phyloP scores from a whole-genome alignment of 768 basidiomycete species.

The Psilocybe azurescens region DNA sequence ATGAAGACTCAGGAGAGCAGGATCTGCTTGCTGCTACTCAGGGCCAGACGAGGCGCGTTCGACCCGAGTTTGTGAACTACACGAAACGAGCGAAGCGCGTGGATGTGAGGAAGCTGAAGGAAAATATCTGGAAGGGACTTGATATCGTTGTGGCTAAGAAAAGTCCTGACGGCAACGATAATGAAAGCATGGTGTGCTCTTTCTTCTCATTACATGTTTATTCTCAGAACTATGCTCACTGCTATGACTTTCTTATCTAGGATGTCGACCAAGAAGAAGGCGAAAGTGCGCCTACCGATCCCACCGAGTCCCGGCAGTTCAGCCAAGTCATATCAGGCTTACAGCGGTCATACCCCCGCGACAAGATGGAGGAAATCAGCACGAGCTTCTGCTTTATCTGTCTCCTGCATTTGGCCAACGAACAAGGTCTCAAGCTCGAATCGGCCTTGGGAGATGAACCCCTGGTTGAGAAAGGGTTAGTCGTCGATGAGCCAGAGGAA shows the following conservation, averaged over 20 bases:
- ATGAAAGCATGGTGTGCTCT: conserved; percentile 55
- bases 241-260: conserved; percentile 33
- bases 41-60: conserved; percentile 73
- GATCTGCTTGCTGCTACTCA: conserved; percentile 88
- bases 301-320: conserved; percentile 71
- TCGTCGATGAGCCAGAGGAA: conserved; percentile 34
- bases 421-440: conserved; percentile 89
- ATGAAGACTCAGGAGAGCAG: conserved; percentile 75
- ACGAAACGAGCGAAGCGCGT: conserved; percentile 96
- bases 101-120: conserved; percentile 95
- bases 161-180: conserved; percentile 45
- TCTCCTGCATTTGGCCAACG: conserved; percentile 93
- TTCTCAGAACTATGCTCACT: background rate
- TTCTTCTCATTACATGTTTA: background rate
- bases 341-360: conserved; percentile 81
- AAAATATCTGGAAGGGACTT: conserved; percentile 95
- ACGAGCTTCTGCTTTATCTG: conserved; percentile 99
- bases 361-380: conserved; percentile 98
- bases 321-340: conserved; percentile 84
- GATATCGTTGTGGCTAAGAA: conserved; percentile 68
- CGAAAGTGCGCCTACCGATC: conserved; percentile 56
- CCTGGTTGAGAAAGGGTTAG: conserved; percentile 35
- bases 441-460: conserved; percentile 34
- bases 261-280: conserved; percentile 52
- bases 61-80: conserved; percentile 91